Percentiles rank a stretch among this genome's conserved stretches.
Conservation (phyloP, 2,329 filamentous ascomycete genomes). For the Penicillium sp. region DNA sequence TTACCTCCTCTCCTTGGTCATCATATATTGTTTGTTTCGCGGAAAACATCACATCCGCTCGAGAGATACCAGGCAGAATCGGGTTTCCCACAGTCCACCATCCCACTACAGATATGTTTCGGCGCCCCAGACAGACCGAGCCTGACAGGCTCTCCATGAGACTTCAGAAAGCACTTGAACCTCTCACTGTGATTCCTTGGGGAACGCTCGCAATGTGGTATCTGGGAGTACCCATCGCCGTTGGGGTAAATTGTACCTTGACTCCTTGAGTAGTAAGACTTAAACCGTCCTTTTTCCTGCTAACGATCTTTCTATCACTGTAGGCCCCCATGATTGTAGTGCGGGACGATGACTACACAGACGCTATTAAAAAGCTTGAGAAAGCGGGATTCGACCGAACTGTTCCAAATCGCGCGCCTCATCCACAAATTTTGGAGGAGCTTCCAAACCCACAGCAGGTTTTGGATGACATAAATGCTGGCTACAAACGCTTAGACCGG, state of each 20-base stretch:
- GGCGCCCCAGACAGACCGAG: slow-evolving; percentile 21
- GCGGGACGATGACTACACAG: not conserved
- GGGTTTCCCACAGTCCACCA: not conserved
- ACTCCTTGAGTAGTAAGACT: not conserved
- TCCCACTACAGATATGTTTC: not conserved
- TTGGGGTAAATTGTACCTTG: slow-evolving; percentile 12
- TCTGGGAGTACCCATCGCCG: slow-evolving; percentile 22
- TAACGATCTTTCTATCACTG: not conserved
- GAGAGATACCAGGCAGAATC: not conserved
- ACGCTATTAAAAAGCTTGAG: slow-evolving; percentile 21
- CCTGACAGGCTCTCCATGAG: slow-evolving; percentile 19
- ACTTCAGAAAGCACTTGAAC: slow-evolving; percentile 21
- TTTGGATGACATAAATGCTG: not conserved
- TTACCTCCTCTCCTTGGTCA: not conserved
- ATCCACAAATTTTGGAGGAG: slow-evolving; percentile 13
- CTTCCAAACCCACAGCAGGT: slow-evolving; percentile 11
- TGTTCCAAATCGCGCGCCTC: slow-evolving; percentile 21
- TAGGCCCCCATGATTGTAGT: not conserved
- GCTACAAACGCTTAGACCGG: not conserved
- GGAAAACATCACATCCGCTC: not conserved
- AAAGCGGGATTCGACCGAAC: slow-evolving; percentile 21
- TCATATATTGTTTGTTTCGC: not conserved
- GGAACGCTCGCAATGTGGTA: slow-evolving; percentile 19
- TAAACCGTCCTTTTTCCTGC: not conserved
- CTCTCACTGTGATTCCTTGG: slow-evolving; percentile 23